Percentiles rank a stretch among this genome's conserved stretches.
Evolutionary conservation across 768 basidiomycete genomes (phyloP).

Genomic region (Pleurotus salmoneostramineus): DNA sequence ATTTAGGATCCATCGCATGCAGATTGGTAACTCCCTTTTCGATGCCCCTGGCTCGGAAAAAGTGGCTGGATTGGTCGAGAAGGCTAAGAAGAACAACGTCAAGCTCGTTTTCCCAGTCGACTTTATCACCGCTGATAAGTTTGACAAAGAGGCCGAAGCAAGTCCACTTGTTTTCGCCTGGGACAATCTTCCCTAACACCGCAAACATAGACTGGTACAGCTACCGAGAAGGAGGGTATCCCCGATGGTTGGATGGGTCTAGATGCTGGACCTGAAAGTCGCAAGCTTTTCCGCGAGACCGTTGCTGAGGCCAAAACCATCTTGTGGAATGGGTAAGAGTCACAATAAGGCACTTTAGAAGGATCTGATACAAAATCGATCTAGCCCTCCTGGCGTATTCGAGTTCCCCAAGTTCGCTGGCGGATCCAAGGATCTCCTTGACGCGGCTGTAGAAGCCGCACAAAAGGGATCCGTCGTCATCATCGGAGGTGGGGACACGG

Average conservation of each 20-base stretch:
- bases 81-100: constrained; percentile 89
- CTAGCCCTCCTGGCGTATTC: constrained; percentile 94
- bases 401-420: constrained; percentile 90
- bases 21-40: constrained; percentile 96
- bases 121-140: constrained; percentile 92
- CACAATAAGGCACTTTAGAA: too few species aligned
- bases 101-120: constrained; percentile 95
- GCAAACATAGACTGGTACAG: constrained; percentile 53
- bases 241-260: constrained; percentile 95
- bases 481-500: constrained; percentile 93
- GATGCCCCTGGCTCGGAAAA: constrained; percentile 87
- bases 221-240: constrained; percentile 84
- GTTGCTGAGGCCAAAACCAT: constrained; percentile 92
- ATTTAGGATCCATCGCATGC: constrained; percentile 9
- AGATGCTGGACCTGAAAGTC: constrained; percentile 84
- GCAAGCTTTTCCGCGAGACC: constrained; percentile 71
- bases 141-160: constrained; percentile 86
- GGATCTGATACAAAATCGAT: too few species aligned
- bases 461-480: constrained; percentile 87
- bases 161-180: background rate
- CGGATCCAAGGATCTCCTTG: constrained; percentile 81
- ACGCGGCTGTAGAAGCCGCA: constrained; percentile 85
- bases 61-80: constrained; percentile 78
- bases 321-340: constrained; percentile 86
- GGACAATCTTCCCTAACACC: constrained; percentile 1